These are phyloP conservation scores for Xerophyta viscosa DNA, from an alignment of 106 monocot genomes.

Conservation along the genomic window DNA sequence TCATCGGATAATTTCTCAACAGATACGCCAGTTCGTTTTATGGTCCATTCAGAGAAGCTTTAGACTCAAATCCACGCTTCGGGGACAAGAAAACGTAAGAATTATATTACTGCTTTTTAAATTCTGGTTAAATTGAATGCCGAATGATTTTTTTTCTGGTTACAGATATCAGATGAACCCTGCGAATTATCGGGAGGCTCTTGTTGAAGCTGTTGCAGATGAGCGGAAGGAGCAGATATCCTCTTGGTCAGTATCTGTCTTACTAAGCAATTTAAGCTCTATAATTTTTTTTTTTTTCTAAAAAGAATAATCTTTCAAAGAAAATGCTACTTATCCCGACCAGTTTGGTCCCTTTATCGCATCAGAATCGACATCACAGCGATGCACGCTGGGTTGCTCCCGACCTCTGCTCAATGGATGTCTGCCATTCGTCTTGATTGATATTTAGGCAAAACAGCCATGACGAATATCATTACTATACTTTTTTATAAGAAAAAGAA, in stretches of 20 bases:
- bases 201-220: slow-evolving; percentile 73
- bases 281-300: no score
- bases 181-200: slow-evolving; percentile 91
- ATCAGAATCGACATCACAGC: no score
- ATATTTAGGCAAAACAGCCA: no score
- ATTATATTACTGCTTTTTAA: neutral
- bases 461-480: no score
- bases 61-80: slow-evolving; percentile 98
- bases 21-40: slow-evolving; percentile 99
- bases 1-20: slow-evolving; percentile 4
- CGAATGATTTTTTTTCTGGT: neutral
- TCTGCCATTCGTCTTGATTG: no score
- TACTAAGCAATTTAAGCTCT: slow-evolving; percentile 53
- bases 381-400: no score
- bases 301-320: no score
- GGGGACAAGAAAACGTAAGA: slow-evolving; percentile 98
- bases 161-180: slow-evolving; percentile 98
- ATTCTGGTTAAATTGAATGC: no score
- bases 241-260: slow-evolving; percentile 43
- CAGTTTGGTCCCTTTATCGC: no score
- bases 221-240: slow-evolving; percentile 90
- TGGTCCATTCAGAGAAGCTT: slow-evolving; percentile 97
- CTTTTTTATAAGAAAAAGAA: no score
- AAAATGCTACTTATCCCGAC: no score
- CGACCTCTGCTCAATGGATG: no score